These are phyloP conservation scores for Paraleonurus japonicus DNA, from an alignment of 257 asterid species.

Conservation along the genomic window DNA sequence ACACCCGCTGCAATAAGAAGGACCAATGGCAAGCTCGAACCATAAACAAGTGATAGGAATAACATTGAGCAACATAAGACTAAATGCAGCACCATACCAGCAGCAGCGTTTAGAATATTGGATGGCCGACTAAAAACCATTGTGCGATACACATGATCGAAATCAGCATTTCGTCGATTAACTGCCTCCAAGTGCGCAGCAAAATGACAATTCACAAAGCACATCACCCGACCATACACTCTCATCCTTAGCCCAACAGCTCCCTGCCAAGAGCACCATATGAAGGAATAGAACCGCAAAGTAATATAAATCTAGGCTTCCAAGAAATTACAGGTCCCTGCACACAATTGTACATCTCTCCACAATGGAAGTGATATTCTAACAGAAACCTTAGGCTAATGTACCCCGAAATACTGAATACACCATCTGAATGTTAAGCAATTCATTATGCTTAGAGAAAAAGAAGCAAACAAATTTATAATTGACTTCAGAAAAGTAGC, in stretches of 20 bases:
- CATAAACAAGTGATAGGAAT: conserved; percentile 42
- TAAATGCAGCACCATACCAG: conserved; percentile 65
- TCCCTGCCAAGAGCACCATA: conserved; percentile 61
- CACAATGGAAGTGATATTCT: not conserved
- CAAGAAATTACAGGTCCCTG: not conserved
- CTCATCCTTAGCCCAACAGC: conserved; percentile 98
- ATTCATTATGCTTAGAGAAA: not conserved
- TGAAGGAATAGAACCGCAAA: not conserved
- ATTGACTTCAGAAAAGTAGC: not conserved
- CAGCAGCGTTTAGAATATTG: conserved; percentile 52
- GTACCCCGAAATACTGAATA: not conserved
- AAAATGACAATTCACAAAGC: conserved; percentile 97
- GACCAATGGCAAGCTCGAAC: conserved; percentile 55
- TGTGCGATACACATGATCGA: conserved; percentile 85
- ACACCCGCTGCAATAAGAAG: conserved; percentile 70
- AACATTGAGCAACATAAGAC: conserved; percentile 43
- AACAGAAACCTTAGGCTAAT: not conserved
- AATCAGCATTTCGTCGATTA: conserved; percentile 89
- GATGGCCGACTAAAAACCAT: conserved; percentile 88
- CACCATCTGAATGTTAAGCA: not conserved
- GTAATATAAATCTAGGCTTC: not conserved
- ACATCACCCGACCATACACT: conserved; percentile 69
- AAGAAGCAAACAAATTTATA: not conserved
- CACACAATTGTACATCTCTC: conserved; percentile 14
- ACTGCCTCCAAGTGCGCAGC: conserved; percentile 98